Percentiles rank a stretch among this genome's conserved stretches.
These are phyloP conservation scores for Kuraishia ogatae DNA, from an alignment of 805 yeast genomes.

Conservation along the genomic window DNA sequence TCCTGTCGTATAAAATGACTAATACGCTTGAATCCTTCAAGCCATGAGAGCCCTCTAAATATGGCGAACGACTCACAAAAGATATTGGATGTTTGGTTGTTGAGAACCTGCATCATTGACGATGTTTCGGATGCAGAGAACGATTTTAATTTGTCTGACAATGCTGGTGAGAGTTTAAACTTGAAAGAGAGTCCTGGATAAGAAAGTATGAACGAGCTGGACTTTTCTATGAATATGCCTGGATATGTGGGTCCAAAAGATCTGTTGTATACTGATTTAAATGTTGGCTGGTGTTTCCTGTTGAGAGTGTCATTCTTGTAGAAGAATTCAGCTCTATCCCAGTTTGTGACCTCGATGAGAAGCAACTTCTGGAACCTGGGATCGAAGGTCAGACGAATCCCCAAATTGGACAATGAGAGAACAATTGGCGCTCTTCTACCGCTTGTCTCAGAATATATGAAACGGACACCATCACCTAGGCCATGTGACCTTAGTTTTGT, in stretches of 20 bases:
- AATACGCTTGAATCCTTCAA: constrained; percentile 10
- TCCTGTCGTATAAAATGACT: not conserved
- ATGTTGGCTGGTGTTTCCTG: constrained; percentile 10
- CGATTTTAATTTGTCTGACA: constrained; percentile 5
- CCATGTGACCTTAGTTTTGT: constrained; percentile 8
- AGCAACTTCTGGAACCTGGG: constrained; percentile 15
- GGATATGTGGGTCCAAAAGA: constrained; percentile 58
- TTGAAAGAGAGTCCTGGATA: constrained; percentile 51
- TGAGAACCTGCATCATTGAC: constrained; percentile 16
- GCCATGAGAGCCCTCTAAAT: constrained; percentile 29
- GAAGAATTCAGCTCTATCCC: constrained; percentile 7
- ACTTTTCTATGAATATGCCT: constrained; percentile 26
- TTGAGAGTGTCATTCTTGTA: constrained; percentile 15
- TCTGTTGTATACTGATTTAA: constrained; percentile 42
- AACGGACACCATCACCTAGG: constrained; percentile 11
- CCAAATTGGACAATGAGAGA: constrained; percentile 12
- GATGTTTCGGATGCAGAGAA: constrained; percentile 5
- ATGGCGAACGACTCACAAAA: constrained; percentile 30
- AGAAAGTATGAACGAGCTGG: constrained; percentile 32
- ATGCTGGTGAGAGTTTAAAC: constrained; percentile 23
- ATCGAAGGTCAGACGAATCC: constrained; percentile 18
- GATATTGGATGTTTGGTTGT: constrained; percentile 20
- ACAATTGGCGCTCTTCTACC: constrained; percentile 8
- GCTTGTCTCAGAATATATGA: constrained; percentile 12
- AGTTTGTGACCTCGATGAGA: constrained; percentile 15